Conservation (phyloP, 371 early-diverging fungal species). For the Rhizoclosmatium hyalinum region DNA sequence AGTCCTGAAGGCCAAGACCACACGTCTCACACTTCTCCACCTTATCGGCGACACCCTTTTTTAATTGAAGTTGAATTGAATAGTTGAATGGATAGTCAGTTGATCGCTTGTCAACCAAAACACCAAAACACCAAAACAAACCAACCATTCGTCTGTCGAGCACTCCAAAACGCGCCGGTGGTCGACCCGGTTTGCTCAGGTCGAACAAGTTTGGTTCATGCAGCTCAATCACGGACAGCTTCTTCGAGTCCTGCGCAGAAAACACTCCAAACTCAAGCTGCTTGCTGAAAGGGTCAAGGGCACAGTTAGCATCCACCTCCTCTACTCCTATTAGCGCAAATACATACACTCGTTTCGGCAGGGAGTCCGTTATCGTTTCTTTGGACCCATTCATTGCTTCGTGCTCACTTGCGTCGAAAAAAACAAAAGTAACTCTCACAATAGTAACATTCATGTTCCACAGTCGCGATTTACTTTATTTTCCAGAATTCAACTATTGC, state of each 20-base stretch:
- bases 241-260: conserved; percentile 81
- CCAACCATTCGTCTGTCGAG: conserved; percentile 87
- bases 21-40: conserved; percentile 91
- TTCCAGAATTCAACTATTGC: not conserved
- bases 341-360: conserved; percentile 49
- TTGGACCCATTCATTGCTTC: conserved; percentile 31
- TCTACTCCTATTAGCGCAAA: not conserved
- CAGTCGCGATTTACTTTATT: not conserved
- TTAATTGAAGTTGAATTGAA: not conserved
- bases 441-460: no score
- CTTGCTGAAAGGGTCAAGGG: conserved; percentile 55
- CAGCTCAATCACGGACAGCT: conserved; percentile 87
- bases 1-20: conserved; percentile 85
- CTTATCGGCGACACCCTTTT: conserved; percentile 90
- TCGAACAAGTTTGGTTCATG: conserved; percentile 92
- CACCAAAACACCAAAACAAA: conserved; percentile 9
- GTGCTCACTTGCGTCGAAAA: not conserved
- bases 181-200: conserved; percentile 68
- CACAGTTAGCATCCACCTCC: not conserved
- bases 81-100: not conserved
- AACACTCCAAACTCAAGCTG: conserved; percentile 91
- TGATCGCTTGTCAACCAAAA: not conserved
- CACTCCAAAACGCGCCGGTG: conserved; percentile 86
- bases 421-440: not conserved
- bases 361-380: conserved; percentile 41